Percentiles rank a stretch among this genome's conserved stretches.
Evolutionary conservation across 2,329 filamentous ascomycete genomes (phyloP).

Genomic region (Cladophialophora psammophila): DNA sequence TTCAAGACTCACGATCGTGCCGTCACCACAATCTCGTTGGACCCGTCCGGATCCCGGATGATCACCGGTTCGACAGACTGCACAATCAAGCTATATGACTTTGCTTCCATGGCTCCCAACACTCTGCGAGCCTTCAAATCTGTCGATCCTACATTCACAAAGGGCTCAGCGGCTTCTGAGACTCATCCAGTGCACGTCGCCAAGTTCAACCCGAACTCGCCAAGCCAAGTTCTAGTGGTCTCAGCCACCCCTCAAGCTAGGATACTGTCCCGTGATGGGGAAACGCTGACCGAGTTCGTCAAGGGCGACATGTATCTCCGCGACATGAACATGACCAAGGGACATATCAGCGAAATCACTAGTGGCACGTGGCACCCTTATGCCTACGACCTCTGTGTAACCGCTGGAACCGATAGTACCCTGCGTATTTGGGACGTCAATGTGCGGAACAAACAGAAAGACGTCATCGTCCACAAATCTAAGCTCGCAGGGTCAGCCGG

Average conservation of each 20-base stretch:
- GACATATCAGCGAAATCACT: constrained; percentile 90
- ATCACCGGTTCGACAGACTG: constrained; percentile 93
- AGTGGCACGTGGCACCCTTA: constrained; percentile 90
- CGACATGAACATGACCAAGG: constrained; percentile 97
- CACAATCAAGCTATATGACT: constrained; percentile 90
- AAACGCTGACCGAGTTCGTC: constrained; percentile 83
- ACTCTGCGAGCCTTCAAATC: constrained; percentile 93
- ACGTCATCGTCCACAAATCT: constrained; percentile 95
- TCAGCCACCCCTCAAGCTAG: constrained; percentile 90
- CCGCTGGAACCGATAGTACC: constrained; percentile 93
- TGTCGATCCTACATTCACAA: constrained; percentile 83
- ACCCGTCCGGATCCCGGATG: constrained; percentile 83
- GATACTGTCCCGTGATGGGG: constrained; percentile 87
- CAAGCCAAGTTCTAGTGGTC: constrained; percentile 82
- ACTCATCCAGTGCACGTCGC: constrained; percentile 88
- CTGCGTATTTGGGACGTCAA: constrained; percentile 97
- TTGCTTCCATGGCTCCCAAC: constrained; percentile 92
- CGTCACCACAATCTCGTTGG: constrained; percentile 82
- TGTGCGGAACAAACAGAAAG: constrained; percentile 85
- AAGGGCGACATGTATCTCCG: constrained; percentile 99
- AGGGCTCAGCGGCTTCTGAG: constrained; percentile 74
- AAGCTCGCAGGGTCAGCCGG: constrained; percentile 86
- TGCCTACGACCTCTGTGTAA: constrained; percentile 83
- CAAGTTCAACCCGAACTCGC: constrained; percentile 83
- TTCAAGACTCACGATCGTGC: constrained; percentile 91